Conservation (phyloP, 768 basidiomycete genomes). For the Pulveroboletus sp. region DNA sequence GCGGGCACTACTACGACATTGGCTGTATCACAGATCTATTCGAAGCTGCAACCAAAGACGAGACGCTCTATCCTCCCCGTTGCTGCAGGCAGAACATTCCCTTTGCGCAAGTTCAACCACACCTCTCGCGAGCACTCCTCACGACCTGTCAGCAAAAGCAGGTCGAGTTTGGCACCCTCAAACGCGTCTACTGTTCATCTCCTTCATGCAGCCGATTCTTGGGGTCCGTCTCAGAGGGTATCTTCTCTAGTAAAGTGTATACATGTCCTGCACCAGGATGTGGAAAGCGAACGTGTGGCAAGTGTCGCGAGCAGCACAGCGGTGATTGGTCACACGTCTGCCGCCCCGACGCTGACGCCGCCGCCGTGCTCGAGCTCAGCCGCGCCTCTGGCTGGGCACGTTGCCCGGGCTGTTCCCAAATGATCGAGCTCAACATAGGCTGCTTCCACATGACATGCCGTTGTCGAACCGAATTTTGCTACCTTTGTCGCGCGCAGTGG, state of each 20-base stretch:
- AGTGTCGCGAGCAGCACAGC: slow-evolving; percentile 23
- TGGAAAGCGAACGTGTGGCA: slow-evolving; percentile 20
- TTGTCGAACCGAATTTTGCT: slow-evolving; percentile 38
- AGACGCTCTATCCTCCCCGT: slow-evolving; percentile 38
- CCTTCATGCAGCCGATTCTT: slow-evolving; percentile 35
- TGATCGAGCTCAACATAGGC: slow-evolving; percentile 36
- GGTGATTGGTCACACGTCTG: slow-evolving; percentile 24
- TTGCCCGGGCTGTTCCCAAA: slow-evolving; percentile 36
- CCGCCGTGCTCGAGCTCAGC: slow-evolving; percentile 27
- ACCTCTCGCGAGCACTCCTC: slow-evolving; percentile 21
- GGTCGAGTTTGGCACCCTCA: slow-evolving; percentile 29
- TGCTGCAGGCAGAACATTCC: slow-evolving; percentile 35
- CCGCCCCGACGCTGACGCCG: slow-evolving; percentile 19
- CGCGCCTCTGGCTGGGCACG: slow-evolving; percentile 31
- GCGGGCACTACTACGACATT: slow-evolving; percentile 34
- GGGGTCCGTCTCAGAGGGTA: slow-evolving; percentile 26
- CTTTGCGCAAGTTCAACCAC: slow-evolving; percentile 17
- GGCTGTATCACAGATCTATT: slow-evolving; percentile 34
- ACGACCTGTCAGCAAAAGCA: slow-evolving; percentile 23
- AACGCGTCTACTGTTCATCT: slow-evolving; percentile 37
- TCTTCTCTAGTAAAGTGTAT: slow-evolving; percentile 21
- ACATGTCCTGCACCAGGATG: slow-evolving; percentile 20
- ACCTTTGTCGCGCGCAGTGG: slow-evolving; percentile 52
- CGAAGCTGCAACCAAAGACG: slow-evolving; percentile 33
- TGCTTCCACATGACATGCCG: slow-evolving; percentile 41